Conservation (phyloP, 495 filamentous ascomycete genomes). For the Elaphomyces granulatus region DNA sequence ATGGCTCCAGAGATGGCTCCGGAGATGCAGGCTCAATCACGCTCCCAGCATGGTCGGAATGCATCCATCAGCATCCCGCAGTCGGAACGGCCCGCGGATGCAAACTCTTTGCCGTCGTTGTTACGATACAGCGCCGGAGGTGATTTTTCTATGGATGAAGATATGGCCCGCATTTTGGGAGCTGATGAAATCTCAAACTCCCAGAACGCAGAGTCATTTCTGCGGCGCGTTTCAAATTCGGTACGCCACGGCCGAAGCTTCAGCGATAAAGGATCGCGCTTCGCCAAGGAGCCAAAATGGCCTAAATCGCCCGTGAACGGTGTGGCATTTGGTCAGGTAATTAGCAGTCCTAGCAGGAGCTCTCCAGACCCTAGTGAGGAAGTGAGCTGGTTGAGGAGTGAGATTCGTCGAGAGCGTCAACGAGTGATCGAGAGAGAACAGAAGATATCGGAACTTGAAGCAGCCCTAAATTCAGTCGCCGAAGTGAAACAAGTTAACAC, state of each 20-base stretch:
- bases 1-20: too few relatives aligned
- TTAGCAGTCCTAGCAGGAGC: conserved; percentile 57
- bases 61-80: conserved; percentile 40
- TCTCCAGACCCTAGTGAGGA: conserved; percentile 59
- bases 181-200: conserved; percentile 44
- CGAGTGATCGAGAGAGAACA: conserved; percentile 65
- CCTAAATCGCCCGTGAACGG: conserved; percentile 62
- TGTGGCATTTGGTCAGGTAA: conserved; percentile 43
- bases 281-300: conserved; percentile 41
- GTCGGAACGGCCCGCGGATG: conserved; percentile 21
- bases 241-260: conserved; percentile 87
- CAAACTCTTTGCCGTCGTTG: conserved; percentile 46
- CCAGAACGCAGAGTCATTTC: conserved; percentile 44
- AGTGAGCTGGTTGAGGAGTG: conserved; percentile 52
- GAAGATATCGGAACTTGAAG: conserved; percentile 69
- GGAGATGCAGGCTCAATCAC: too few relatives aligned
- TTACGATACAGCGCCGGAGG: conserved; percentile 58
- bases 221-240: conserved; percentile 80
- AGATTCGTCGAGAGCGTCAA: conserved; percentile 68
- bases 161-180: conserved; percentile 67
- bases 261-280: conserved; percentile 49
- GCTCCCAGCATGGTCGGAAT: conserved; percentile 20
- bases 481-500: conserved; percentile 75
- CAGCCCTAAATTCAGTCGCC: conserved; percentile 50
- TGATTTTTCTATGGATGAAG: conserved; percentile 83